Base-by-base conservation (phyloP, 257 asterid genomes). In the Lavandula angustifolia region DNA sequence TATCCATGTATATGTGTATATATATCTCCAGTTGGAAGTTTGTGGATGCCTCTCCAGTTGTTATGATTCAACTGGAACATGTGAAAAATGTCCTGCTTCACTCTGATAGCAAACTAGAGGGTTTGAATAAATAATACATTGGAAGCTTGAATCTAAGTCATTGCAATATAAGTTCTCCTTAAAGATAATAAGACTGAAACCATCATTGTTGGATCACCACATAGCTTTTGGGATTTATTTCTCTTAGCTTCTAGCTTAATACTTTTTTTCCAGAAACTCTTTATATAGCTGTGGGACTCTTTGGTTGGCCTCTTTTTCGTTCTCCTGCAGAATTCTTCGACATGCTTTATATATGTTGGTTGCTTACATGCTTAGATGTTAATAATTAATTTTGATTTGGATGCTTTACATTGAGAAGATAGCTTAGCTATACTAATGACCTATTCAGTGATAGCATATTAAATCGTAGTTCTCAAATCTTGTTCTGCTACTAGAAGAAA, bases 161-260 rank as follows among this genome's bases (percentile, higher is more conserved):
- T 6, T 42, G 34, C 17, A 12, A 1, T 32, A 46, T 14, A 46
- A 54, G 35, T 62, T 59, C 5, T 67, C 4, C 37, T 43, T 6
- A 33, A 7, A 17, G 35, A 44, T 34, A 4, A 51, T 43, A 33
- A 12, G 43, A 35, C 18, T 3, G 14, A 33, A 40, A 42, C 16
- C 40, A 47, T 42, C 9, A 41, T 33, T 43, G 13, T 32, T 34
- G 34, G 34, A 18, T 57, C 59, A 16, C 62, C 33, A 34, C 11
- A 16, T 11, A 17, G 58, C 35, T 74, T 74, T n/a, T 41, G n/a
- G 42, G 8, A 58, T 60, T 54, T 60, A 9, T 44, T 35, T 61
- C 6, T 17, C n/a, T 56, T 10, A 13, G 55, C 64, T 50, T 63
- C 10, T 44, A 34, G 60, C 55, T 49, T 35, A 52, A 52, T 40